phyloP scores from a whole-genome alignment of 805 yeast genomes.

The Sugiyamaella boreocaroliniensis region DNA sequence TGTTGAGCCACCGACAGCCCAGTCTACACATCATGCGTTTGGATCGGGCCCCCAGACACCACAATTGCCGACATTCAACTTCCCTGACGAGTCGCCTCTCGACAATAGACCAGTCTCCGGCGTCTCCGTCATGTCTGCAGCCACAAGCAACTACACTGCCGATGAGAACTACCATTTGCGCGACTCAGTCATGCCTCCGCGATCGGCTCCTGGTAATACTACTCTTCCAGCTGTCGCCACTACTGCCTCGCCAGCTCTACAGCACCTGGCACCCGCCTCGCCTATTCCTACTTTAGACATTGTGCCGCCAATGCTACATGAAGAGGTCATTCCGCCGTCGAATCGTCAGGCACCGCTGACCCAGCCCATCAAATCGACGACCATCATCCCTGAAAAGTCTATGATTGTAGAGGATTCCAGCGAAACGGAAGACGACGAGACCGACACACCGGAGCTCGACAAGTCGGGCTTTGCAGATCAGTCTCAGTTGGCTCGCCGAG shows the following conservation, averaged over 20 bases:
- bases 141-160: conserved; percentile 7
- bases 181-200: conserved; percentile 8
- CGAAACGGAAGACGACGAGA: conserved; percentile 38
- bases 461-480: background rate
- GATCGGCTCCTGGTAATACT: too few relatives aligned
- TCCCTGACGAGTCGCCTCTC: background rate
- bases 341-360: conserved; percentile 7
- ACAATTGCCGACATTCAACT: background rate
- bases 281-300: background rate
- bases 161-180: conserved; percentile 8
- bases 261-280: background rate
- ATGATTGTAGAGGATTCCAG: conserved; percentile 85
- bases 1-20: background rate
- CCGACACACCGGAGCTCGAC: background rate
- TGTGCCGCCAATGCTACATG: conserved; percentile 2
- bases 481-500: background rate
- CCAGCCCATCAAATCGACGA: conserved; percentile 21
- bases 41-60: background rate
- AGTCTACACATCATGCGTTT: background rate
- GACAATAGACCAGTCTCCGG: background rate
- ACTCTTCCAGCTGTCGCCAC: too few relatives aligned
- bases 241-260: too few relatives aligned
- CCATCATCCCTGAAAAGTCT: conserved; percentile 79
- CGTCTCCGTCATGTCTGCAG: conserved; percentile 2
- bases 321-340: conserved; percentile 9